Evolutionary conservation across 176 grass and related monocot species (phyloP).

Genomic region (Urochloa ruziziensis): DNA sequence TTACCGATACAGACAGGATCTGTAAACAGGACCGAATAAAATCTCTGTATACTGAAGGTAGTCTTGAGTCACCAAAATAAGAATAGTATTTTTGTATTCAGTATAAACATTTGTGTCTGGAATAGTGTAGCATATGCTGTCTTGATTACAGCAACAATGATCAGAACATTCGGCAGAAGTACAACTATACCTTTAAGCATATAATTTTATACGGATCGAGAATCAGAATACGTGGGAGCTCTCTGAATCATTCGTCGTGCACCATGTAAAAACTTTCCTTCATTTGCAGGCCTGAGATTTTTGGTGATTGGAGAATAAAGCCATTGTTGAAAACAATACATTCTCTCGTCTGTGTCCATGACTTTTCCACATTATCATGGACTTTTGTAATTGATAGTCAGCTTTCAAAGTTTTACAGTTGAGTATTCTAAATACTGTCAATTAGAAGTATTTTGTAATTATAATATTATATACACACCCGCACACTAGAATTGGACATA

Average conservation of each 20-base stretch:
- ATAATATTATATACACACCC: too few relatives aligned
- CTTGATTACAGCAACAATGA: background rate
- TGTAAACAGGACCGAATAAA: background rate
- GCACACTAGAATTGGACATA: background rate
- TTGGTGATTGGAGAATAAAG: background rate
- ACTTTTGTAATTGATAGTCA: background rate
- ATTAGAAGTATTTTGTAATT: background rate
- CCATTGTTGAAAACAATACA: background rate
- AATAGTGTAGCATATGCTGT: background rate
- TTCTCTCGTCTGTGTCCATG: background rate
- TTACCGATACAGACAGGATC: background rate
- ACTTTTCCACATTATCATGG: background rate
- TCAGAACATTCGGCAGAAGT: background rate
- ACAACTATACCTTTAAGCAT: background rate
- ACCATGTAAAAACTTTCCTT: background rate
- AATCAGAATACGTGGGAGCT: background rate
- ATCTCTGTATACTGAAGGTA: background rate
- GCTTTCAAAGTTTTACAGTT: background rate
- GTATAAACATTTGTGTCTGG: background rate
- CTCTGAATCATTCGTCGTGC: background rate
- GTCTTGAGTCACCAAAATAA: background rate
- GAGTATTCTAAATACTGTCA: background rate
- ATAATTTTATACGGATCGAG: background rate
- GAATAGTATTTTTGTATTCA: background rate
- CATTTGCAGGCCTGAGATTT: background rate